A percentile compares a stretch with the other conserved stretches of the same genome.
Evolutionary conservation across 1,284 basidiomycete genomes (phyloP).

Genomic region (Malassezia japonica): DNA sequence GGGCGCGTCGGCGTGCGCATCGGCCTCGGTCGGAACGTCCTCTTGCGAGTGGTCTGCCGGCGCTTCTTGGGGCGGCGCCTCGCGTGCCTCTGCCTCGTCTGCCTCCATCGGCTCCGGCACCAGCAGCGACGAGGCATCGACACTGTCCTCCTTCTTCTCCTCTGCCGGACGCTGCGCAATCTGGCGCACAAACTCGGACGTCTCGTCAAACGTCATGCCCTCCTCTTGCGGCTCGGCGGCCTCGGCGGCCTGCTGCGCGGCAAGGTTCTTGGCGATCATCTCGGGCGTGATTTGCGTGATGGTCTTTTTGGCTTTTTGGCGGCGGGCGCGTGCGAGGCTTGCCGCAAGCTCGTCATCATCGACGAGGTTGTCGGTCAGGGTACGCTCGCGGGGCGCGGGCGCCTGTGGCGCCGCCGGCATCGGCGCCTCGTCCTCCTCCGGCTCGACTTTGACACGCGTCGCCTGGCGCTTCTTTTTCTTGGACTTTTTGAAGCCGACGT

Average conservation of each 20-base stretch:
- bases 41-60: slow-evolving; percentile 41
- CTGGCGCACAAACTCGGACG: slow-evolving; percentile 87
- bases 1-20: slow-evolving; percentile 42
- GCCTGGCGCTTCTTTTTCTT: slow-evolving; percentile 52
- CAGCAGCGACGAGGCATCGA: neutral
- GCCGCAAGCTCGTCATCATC: slow-evolving; percentile 98
- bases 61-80: slow-evolving; percentile 49
- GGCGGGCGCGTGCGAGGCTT: slow-evolving; percentile 72
- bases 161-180: slow-evolving; percentile 56
- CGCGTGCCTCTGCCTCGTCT: slow-evolving; percentile 14
- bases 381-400: slow-evolving; percentile 7
- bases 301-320: slow-evolving; percentile 67
- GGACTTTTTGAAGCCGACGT: slow-evolving; percentile 83
- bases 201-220: slow-evolving; percentile 80
- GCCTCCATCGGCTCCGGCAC: slow-evolving; percentile 2
- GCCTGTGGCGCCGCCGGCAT: slow-evolving; percentile 69
- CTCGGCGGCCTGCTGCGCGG: slow-evolving; percentile 58
- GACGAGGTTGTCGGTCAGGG: slow-evolving; percentile 60
- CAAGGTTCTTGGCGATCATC: slow-evolving; percentile 63
- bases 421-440: slow-evolving; percentile 19
- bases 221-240: slow-evolving; percentile 46
- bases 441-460: slow-evolving; percentile 60
- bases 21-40: slow-evolving; percentile 10
- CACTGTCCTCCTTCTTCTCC: neutral
- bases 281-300: slow-evolving; percentile 69